Conservation (phyloP, 768 basidiomycete species). For the Termitomyces sp. region DNA sequence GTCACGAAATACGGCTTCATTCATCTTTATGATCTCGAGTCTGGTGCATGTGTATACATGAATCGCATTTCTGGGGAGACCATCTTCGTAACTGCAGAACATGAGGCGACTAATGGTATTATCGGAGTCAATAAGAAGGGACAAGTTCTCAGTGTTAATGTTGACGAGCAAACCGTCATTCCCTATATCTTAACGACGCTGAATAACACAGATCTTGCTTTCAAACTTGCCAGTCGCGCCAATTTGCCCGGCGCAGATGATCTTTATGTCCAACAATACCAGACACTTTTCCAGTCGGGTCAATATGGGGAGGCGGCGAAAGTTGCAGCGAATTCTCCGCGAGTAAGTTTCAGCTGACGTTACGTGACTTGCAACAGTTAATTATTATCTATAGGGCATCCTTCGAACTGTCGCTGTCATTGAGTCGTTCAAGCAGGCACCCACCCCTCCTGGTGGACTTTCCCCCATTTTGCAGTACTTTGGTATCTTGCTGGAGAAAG, state of each 20-base stretch:
- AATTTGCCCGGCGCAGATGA: conserved; percentile 98
- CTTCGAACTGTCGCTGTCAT: conserved; percentile 93
- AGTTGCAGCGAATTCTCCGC: conserved; percentile 94
- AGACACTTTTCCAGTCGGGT: conserved; percentile 81
- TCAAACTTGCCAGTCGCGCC: conserved; percentile 94
- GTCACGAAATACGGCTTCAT: conserved; percentile 99
- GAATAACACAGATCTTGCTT: conserved; percentile 96
- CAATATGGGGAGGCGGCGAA: conserved; percentile 95
- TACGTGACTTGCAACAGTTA: neutral
- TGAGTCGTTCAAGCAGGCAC: conserved; percentile 95
- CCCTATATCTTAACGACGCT: conserved; percentile 91
- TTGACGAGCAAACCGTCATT: conserved; percentile 94
- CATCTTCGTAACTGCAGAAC: conserved; percentile 97
- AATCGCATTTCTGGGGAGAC: conserved; percentile 99
- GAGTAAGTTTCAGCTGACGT: conserved; percentile 42
- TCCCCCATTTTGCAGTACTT: conserved; percentile 98
- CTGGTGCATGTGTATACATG: conserved; percentile 98
- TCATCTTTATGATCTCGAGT: conserved; percentile 96
- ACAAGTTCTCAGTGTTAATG: conserved; percentile 93
- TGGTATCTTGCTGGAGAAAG: conserved; percentile 96
- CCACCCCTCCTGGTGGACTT: conserved; percentile 82
- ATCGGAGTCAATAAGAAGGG: conserved; percentile 99
- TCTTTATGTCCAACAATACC: conserved; percentile 91
- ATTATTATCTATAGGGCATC: conserved; percentile 52
- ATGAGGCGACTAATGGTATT: conserved; percentile 91